phyloP scores from a whole-genome alignment of 108 stramenopile species.

The Phaeodactylum tricornutum region DNA sequence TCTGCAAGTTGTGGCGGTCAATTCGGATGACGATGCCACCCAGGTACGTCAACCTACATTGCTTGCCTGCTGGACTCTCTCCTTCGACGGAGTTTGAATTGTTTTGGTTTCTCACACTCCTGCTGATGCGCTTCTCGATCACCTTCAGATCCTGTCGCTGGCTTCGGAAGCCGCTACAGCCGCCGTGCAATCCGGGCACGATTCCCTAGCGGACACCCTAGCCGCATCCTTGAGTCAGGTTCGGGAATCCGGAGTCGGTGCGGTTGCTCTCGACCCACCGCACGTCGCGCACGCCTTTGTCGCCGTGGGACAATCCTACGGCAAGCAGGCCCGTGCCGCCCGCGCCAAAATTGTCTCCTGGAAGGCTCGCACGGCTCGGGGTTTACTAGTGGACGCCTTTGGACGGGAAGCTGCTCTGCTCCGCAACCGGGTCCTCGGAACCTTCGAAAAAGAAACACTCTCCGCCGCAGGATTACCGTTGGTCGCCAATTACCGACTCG shows the following conservation, averaged over 20 bases:
- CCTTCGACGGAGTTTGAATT: too few relatives aligned
- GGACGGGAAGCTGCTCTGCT: constrained; percentile 47
- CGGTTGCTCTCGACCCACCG: constrained; percentile 56
- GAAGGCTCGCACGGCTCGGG: constrained; percentile 55
- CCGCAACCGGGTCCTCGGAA: constrained; percentile 30
- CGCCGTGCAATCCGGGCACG: too few relatives aligned
- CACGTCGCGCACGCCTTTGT: constrained; percentile 59
- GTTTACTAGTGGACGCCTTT: constrained; percentile 54
- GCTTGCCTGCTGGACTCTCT: too few relatives aligned
- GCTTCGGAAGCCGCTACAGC: constrained; percentile 27
- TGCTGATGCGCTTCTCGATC: neutral
- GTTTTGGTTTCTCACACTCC: neutral
- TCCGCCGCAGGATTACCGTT: constrained; percentile 55
- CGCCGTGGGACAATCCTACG: constrained; percentile 55
- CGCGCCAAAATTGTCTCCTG: constrained; percentile 60
- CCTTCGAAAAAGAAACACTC: constrained; percentile 71
- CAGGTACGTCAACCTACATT: constrained; percentile 28
- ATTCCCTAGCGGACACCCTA: too few relatives aligned
- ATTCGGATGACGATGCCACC: constrained; percentile 28
- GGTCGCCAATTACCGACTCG: constrained; percentile 47
- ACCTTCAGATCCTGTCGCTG: constrained; percentile 24
- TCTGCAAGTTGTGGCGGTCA: constrained; percentile 30
- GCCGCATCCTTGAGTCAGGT: constrained; percentile 12
- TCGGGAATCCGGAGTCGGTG: constrained; percentile 21
- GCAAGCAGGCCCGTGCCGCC: constrained; percentile 43